Evolutionary conservation across 108 stramenopile species (phyloP), one percentile per base, ranked within the genome.

Genomic region (Cylindrotheca fusiformis): DNA sequence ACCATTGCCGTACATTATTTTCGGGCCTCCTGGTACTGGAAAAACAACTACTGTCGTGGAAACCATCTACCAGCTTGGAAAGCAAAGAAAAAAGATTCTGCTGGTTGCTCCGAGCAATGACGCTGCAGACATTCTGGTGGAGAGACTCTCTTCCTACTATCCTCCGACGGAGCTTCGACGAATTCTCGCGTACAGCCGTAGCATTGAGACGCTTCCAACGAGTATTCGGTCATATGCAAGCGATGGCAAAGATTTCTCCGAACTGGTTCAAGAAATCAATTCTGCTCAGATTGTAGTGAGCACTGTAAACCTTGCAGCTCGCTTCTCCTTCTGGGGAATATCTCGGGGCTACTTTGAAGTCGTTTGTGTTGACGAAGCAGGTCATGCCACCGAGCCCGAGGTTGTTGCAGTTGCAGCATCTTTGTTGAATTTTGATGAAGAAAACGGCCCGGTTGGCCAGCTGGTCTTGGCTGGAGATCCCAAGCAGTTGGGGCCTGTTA

Each of bases 401-500:
- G 75, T 73, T 3, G 46, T 87, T 32, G 63, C 64, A 18, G 58
- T 61, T 31, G 60, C 47, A 20, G 56, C 77, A 20, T 50, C 56
- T 2, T 24, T 72, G 6, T 66, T 74, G 58, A 44, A 79, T 19
- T 74, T 70, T 52, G 17, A 46, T 22, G n/a, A 19, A 0, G 41
- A 32, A 4, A 45, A 22, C 0, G 55, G 24, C 32, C 27, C 28
- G 45, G 50, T 21, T 26, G 61, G 60, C 2, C 49, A 77, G 55
- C 23, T 74, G n/a, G 33, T 86, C 48, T 56, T 90, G 49, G 84
- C 85, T 6, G 85, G 88, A 1, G 88, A 90, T 74, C 88, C 88
- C 10, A 62, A 72, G 41, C 88, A 86, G 56, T 52, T 90, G 3
- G 88, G 88, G 23, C 85, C 88, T 18, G 68, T 81, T 46, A 67